Evolutionary conservation across 768 basidiomycete species (phyloP).

Genomic region (Trametes elegans): DNA sequence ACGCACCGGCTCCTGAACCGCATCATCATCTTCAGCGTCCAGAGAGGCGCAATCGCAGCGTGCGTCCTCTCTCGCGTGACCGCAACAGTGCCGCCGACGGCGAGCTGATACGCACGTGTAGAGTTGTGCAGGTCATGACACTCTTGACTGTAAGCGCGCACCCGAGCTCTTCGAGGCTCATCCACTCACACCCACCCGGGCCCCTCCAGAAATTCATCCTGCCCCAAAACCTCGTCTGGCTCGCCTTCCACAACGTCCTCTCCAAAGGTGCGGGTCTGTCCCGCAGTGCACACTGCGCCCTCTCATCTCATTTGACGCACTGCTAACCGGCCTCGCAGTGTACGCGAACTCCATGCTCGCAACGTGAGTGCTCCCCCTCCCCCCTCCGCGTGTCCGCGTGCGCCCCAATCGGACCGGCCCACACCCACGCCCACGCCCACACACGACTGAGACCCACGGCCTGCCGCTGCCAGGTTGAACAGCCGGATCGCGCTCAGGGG

Average conservation of each 20-base stretch:
- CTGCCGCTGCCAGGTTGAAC: constrained; percentile 1
- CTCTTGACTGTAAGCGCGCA: neutral
- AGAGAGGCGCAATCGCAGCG: constrained; percentile 9
- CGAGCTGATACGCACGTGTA: too few species aligned
- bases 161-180: too few species aligned
- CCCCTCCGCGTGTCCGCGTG: too few species aligned
- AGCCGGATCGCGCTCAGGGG: constrained; percentile 1
- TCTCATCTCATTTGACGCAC: neutral
- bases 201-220: neutral
- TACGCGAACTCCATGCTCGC: constrained; percentile 17
- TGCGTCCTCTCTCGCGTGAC: neutral
- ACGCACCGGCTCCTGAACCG: constrained; percentile 4
- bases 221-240: constrained; percentile 1
- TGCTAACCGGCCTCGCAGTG: too few species aligned
- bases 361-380: constrained; percentile 3
- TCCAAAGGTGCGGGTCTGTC: neutral
- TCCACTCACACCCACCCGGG: too few species aligned
- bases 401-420: too few species aligned
- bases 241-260: constrained; percentile 4
- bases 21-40: constrained; percentile 10
- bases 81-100: too few species aligned
- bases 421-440: too few species aligned
- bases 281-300: neutral
- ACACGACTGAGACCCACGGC: too few species aligned
- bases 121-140: neutral